These are phyloP conservation scores for Cucumis hystrix DNA, from an alignment of 306 rosid species.

Conservation along the genomic window DNA sequence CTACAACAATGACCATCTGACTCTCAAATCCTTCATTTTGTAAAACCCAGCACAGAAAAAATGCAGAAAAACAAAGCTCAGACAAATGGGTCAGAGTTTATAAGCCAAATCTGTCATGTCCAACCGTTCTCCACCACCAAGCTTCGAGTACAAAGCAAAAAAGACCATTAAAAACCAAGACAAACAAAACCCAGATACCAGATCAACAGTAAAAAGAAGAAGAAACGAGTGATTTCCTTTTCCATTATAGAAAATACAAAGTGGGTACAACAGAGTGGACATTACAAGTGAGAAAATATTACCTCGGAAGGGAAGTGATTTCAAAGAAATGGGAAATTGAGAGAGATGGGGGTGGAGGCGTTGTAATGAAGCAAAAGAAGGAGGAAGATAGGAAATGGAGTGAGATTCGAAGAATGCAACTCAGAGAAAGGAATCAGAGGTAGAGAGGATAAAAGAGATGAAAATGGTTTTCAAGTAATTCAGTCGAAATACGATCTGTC, in stretches of 20 bases:
- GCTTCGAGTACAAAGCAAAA: background rate
- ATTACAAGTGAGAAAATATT: background rate
- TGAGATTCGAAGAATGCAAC: constrained; percentile 1
- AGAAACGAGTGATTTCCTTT: background rate
- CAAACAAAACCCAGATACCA: constrained; percentile 7
- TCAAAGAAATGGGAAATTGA: background rate
- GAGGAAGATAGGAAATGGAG: background rate
- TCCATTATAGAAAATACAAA: background rate
- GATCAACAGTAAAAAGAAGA: constrained; percentile 2
- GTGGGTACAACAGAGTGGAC: constrained; percentile 1
- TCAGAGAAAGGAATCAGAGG: constrained; percentile 6
- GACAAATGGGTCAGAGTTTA: background rate
- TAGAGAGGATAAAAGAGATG: background rate
- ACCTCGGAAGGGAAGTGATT: background rate
- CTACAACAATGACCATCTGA: background rate
- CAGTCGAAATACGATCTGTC: background rate
- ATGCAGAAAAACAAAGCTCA: background rate
- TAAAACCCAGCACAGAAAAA: no score
- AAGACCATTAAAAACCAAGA: background rate
- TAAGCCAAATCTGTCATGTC: background rate
- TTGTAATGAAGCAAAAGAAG: background rate
- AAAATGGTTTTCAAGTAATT: background rate
- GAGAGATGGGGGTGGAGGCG: background rate
- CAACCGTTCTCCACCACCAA: background rate
- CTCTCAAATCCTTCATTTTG: background rate